Evolutionary conservation across 2,329 filamentous ascomycete genomes (phyloP), one percentile per base, ranked within the genome.

Genomic region (Juglanconis sp.): DNA sequence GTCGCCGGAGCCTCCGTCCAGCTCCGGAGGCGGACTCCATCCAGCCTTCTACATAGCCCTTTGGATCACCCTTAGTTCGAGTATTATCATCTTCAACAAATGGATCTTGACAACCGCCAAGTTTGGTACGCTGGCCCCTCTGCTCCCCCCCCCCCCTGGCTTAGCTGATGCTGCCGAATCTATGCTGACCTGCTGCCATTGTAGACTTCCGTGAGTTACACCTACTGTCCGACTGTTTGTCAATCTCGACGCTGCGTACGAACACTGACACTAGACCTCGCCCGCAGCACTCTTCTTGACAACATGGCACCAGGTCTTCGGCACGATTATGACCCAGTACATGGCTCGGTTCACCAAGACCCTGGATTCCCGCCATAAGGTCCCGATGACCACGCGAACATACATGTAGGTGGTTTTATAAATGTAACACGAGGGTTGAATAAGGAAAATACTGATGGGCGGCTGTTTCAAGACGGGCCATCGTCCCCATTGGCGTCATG

Each of bases 41-140:
- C 87, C 91, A 64, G 85, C 89, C 35, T 78, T 95, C 74, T 96
- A 96, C 76, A 90, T 96, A 48, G 74, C 82, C 67, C 81, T 87
- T 67, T 97, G 93, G 93, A 96, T 97, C 71, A 80, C 87, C 60
- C 83, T 96, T 73, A 94, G 90, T 70, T 95, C 91, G 54, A 89
- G 87, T 70, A 91, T 96, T 71, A 96, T 96, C 74, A 81, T 96
- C 64, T 96, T 96, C 87, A 96, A 97, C 86, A 97, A 97, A 84
- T 95, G 90, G 85, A 90, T 96, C 69, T 82, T 96, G 63, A 87
- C 92, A 70, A 91, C 87, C 47, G 82, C 87, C 65, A 83, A 90
- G 66, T 96, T 96, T 79, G 84, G 87, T 90, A 79, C 79, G 86
- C 76, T 54, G 11, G 48, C 32, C 53, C 11, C 38, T 17, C n/a